These are phyloP conservation scores for Epichloe sp. DNA, from an alignment of 2,329 filamentous ascomycete genomes.

Conservation along the genomic window DNA sequence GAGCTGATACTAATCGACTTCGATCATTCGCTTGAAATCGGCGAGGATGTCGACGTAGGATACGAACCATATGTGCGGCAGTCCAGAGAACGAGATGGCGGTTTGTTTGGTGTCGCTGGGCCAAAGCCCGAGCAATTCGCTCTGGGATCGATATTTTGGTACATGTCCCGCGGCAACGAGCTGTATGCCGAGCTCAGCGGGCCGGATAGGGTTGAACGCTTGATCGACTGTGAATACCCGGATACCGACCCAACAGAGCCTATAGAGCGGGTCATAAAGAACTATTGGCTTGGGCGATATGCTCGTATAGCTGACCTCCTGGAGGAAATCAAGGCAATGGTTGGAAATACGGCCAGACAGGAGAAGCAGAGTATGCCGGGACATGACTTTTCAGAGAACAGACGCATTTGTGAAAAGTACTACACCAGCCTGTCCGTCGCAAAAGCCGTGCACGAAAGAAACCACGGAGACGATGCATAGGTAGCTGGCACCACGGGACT, in stretches of 20 bases:
- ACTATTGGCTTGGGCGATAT: constrained; percentile 8
- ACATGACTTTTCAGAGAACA: neutral
- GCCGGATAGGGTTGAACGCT: constrained; percentile 5
- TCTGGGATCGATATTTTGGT: constrained; percentile 11
- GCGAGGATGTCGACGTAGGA: constrained; percentile 8
- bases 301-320: constrained; percentile 6
- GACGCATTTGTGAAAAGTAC: neutral
- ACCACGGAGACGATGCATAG: too few species aligned
- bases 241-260: constrained; percentile 2
- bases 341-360: neutral
- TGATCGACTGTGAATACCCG: constrained; percentile 7
- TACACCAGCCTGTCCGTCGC: neutral
- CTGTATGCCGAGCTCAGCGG: constrained; percentile 9
- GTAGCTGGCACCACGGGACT: too few species aligned
- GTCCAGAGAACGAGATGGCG: constrained; percentile 1
- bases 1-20: constrained; percentile 10
- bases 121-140: constrained; percentile 10
- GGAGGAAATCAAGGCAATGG: constrained; percentile 6
- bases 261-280: constrained; percentile 9
- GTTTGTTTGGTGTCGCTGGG: constrained; percentile 7
- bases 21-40: constrained; percentile 6
- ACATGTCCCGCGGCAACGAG: constrained; percentile 8
- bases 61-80: constrained; percentile 12
- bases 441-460: too few species aligned
- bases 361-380: neutral